Percentiles rank a stretch among this genome's conserved stretches.
phyloP scores from a whole-genome alignment of 2,329 filamentous ascomycete species.

The Pestalotiopsis sp. region DNA sequence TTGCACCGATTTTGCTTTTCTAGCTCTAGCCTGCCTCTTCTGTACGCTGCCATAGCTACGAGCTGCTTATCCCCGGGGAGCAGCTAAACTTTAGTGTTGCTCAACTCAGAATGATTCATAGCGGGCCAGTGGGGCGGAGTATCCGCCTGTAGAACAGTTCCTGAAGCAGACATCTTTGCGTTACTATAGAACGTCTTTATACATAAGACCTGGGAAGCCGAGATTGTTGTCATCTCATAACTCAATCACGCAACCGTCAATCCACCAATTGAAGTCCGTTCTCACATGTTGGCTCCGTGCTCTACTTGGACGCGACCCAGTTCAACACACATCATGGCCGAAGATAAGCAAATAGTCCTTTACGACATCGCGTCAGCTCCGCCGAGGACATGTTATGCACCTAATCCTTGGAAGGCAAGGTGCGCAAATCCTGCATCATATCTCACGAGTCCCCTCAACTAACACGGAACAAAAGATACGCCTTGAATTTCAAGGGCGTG shows the following conservation, averaged over 20 bases:
- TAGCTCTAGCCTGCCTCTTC: no score
- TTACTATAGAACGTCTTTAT: background rate
- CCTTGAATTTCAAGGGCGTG: constrained; percentile 44
- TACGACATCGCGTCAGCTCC: constrained; percentile 45
- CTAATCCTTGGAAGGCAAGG: constrained; percentile 35
- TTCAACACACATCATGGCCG: background rate
- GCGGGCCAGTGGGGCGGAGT: background rate
- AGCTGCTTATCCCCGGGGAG: no score
- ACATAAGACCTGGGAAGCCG: background rate
- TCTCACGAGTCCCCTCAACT: background rate
- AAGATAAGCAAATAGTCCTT: constrained; percentile 32
- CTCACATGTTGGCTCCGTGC: background rate
- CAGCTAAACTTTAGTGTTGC: background rate
- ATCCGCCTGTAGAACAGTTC: no score
- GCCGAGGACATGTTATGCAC: constrained; percentile 29
- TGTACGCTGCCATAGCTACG: no score
- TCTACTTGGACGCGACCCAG: background rate
- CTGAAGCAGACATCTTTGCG: no score
- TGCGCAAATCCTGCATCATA: constrained; percentile 14
- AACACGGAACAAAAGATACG: constrained; percentile 25
- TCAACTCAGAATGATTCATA: background rate
- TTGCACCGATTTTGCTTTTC: background rate
- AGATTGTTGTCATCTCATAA: background rate
- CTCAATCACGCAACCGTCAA: background rate
- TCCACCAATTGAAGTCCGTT: background rate